Conservation (phyloP, 495 filamentous ascomycete species). For the Trichoderma parareesei region DNA sequence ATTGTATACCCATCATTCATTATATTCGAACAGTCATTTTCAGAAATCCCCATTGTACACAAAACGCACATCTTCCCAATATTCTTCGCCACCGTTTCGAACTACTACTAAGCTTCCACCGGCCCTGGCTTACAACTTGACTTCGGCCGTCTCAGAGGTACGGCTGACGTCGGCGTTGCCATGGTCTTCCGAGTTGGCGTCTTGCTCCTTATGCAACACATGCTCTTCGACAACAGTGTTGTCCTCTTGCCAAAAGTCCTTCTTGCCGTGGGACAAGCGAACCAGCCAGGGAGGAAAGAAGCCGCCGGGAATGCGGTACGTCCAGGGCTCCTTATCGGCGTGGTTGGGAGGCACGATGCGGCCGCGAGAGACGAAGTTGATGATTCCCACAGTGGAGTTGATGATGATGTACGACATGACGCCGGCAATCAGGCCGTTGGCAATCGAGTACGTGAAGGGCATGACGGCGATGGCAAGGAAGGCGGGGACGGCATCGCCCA, state of each 20-base stretch:
- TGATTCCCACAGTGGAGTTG: constrained; percentile 56
- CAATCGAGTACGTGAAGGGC: constrained; percentile 80
- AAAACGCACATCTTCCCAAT: too few relatives aligned
- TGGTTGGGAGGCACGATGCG: constrained; percentile 65
- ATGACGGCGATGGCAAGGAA: constrained; percentile 74
- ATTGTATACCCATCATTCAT: not conserved
- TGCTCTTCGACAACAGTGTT: not conserved
- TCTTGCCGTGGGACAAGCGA: constrained; percentile 53
- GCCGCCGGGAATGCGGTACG: constrained; percentile 57
- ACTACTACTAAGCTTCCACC: not conserved
- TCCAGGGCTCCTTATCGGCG: constrained; percentile 66
- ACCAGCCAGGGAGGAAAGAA: constrained; percentile 62
- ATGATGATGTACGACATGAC: constrained; percentile 65
- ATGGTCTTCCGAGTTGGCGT: not conserved
- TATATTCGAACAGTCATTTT: not conserved
- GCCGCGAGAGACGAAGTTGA: constrained; percentile 55
- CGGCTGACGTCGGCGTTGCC: not conserved
- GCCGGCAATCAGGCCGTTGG: constrained; percentile 68
- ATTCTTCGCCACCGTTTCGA: not conserved
- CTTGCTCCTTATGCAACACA: not conserved
- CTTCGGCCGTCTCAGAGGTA: not conserved
- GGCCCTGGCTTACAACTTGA: not conserved
- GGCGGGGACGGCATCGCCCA: constrained; percentile 69
- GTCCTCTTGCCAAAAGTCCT: constrained; percentile 51
- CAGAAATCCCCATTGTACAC: not conserved